Evolutionary conservation across 768 basidiomycete genomes (phyloP).

Genomic region (Russula emetica): DNA sequence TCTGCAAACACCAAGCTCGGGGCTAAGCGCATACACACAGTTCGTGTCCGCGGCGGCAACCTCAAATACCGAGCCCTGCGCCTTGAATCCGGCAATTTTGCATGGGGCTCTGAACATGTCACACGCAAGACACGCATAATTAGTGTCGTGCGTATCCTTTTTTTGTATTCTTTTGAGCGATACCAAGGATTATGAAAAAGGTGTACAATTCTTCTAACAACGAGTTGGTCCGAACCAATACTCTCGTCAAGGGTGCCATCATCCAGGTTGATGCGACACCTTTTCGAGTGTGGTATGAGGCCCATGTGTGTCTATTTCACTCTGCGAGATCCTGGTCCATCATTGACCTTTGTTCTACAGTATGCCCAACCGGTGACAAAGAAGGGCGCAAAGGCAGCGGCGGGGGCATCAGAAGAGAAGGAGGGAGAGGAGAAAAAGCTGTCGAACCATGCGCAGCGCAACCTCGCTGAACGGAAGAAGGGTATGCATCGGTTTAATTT

Average conservation of each 20-base stretch:
- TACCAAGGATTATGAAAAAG: constrained; percentile 37
- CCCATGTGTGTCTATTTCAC: constrained; percentile 65
- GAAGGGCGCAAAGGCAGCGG: constrained; percentile 64
- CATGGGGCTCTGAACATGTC: constrained; percentile 93
- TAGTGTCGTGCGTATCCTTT: constrained; percentile 68
- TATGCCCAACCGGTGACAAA: constrained; percentile 95
- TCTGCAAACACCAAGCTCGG: constrained; percentile 97
- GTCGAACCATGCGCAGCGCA: constrained; percentile 88
- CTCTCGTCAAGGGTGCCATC: constrained; percentile 93
- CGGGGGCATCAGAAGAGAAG: constrained; percentile 43
- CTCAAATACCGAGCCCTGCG: constrained; percentile 93
- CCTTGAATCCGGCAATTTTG: constrained; percentile 96
- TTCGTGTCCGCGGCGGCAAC: constrained; percentile 95
- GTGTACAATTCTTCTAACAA: constrained; percentile 99
- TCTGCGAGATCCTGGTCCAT: constrained; percentile 12
- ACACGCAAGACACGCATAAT: constrained; percentile 97
- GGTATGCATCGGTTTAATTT: constrained; percentile 41
- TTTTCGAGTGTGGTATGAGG: constrained; percentile 99
- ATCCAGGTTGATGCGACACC: constrained; percentile 98
- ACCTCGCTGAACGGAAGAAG: constrained; percentile 86
- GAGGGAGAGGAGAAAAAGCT: constrained; percentile 63
- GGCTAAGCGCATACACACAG: constrained; percentile 89
- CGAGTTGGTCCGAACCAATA: constrained; percentile 99
- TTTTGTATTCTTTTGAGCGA: background rate
- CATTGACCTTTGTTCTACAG: constrained; percentile 39